Evolutionary conservation across 148 eudicot species (phyloP), one percentile per base, ranked within the genome.

Genomic region (Suaeda aralocaspica): DNA sequence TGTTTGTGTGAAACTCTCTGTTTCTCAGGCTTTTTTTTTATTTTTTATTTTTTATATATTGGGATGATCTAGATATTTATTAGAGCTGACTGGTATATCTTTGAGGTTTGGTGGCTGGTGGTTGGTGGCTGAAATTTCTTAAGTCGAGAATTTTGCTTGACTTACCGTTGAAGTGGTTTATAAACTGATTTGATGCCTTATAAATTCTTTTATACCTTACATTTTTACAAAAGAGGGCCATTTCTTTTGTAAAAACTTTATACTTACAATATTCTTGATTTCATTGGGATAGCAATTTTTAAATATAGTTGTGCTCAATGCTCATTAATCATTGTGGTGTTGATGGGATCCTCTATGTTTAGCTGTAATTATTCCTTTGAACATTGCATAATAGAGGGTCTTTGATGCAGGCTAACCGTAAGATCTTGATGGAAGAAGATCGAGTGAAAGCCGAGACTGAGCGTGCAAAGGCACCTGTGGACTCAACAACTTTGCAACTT

Each of bases 381-480:
- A 46, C 60, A 36, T 45, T 66, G 51, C 45, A 65, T 77, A 60
- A 61, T 36, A 66, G 50, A 45, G 48, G 55, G 28, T 64, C 5
- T 72, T 71, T 74, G 59, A 74, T 73, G 59, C 81, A 94, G 99
- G 91, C 99, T 31, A 94, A 94, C 42, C 92, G 99, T 72, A 77
- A 86, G 15, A 91, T 94, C 53, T 86, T 94, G 82, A 78, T 86
- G 62, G 91, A 91, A 84, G 99, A 94, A 81, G 99, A 94, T 81
- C 84, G 79, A 28, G 84, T 87, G 42, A 94, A 91, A 77, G 78
- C 91, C 21, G 99, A 91, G 76, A 90, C 99, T 36, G 93, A 94
- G 73, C 75, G 85, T 61, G 95, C 93, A 31, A 94, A 94, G 75
- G 90, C 88, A 78, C 91, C 99, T 2, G 99, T 94, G 15, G 99